Evolutionary conservation across 2,329 filamentous ascomycete genomes (phyloP).

Genomic region (Orbilia quercus): DNA sequence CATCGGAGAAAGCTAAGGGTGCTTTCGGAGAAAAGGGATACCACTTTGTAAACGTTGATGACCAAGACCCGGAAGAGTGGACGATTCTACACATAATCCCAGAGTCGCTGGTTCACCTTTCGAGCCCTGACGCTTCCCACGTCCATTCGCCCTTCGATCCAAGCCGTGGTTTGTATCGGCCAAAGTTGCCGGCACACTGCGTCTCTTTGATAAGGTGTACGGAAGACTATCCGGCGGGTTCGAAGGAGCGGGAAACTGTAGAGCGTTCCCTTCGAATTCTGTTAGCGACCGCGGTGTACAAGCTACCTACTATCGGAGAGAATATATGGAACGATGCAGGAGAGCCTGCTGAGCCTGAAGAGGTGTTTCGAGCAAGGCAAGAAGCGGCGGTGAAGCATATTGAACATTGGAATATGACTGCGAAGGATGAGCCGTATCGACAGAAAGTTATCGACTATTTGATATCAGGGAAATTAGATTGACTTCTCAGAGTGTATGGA

Average conservation of each 20-base stretch:
- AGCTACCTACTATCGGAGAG: slow-evolving; percentile 23
- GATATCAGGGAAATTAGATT: slow-evolving; percentile 2
- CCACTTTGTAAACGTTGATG: slow-evolving; percentile 29
- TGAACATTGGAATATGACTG: slow-evolving; percentile 23
- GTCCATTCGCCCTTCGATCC: slow-evolving; percentile 49
- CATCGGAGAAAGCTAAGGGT: slow-evolving; percentile 29
- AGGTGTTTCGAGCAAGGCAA: slow-evolving; percentile 18
- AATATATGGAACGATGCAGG: slow-evolving; percentile 17
- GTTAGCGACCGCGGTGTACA: slow-evolving; percentile 34
- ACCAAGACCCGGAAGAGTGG: slow-evolving; percentile 1
- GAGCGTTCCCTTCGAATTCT: slow-evolving; percentile 28
- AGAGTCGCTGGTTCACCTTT: slow-evolving; percentile 30
- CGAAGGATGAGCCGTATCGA: slow-evolving; percentile 39
- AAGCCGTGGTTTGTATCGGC: slow-evolving; percentile 32
- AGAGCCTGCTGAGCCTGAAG: slow-evolving; percentile 13
- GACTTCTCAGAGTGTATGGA: neutral
- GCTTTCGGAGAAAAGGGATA: slow-evolving; percentile 21
- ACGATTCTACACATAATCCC: slow-evolving; percentile 27
- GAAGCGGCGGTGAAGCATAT: slow-evolving; percentile 8
- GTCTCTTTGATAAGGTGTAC: slow-evolving; percentile 37
- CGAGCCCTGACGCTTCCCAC: slow-evolving; percentile 20
- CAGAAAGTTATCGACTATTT: slow-evolving; percentile 28
- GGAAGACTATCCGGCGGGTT: slow-evolving; percentile 23
- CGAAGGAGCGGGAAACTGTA: slow-evolving; percentile 8
- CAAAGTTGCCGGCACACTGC: slow-evolving; percentile 28